Conservation (phyloP, 306 rosid genomes). For the Prunus campanulata region DNA sequence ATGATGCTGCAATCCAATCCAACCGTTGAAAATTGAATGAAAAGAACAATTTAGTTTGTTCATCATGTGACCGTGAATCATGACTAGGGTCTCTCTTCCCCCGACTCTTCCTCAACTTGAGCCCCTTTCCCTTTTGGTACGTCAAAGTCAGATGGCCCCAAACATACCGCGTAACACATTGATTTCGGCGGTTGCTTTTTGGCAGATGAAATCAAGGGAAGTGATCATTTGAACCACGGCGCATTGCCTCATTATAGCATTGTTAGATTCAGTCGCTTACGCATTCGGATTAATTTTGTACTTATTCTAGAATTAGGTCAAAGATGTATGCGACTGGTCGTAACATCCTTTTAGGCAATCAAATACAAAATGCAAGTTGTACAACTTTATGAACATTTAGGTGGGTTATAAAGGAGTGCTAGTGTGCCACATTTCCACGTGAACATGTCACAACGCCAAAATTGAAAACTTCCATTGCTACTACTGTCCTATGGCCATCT, state of each 20-base stretch:
- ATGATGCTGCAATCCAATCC: not conserved
- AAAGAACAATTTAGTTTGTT: not conserved
- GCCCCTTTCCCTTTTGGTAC: not conserved
- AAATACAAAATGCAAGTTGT: no score
- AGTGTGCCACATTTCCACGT: no score
- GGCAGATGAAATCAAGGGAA: not conserved
- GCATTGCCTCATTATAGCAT: not conserved
- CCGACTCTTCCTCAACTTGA: not conserved
- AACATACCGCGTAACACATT: not conserved
- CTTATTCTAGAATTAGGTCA: no score
- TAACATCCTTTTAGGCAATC: no score
- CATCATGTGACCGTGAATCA: not conserved
- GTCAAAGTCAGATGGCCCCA: conserved; percentile 1
- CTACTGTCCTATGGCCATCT: no score
- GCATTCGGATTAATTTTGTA: no score
- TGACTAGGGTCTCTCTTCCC: not conserved
- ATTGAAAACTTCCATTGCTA: no score
- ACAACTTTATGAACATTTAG: no score
- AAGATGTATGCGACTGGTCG: no score
- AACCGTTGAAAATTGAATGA: not conserved
- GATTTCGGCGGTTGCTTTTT: not conserved
- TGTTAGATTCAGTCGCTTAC: no score
- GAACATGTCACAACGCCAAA: no score
- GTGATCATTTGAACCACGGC: not conserved
- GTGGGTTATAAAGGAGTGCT: no score